Evolutionary conservation across 2,329 filamentous ascomycete species (phyloP), one percentile per base, ranked within the genome.

Genomic region (Curvularia sp.): DNA sequence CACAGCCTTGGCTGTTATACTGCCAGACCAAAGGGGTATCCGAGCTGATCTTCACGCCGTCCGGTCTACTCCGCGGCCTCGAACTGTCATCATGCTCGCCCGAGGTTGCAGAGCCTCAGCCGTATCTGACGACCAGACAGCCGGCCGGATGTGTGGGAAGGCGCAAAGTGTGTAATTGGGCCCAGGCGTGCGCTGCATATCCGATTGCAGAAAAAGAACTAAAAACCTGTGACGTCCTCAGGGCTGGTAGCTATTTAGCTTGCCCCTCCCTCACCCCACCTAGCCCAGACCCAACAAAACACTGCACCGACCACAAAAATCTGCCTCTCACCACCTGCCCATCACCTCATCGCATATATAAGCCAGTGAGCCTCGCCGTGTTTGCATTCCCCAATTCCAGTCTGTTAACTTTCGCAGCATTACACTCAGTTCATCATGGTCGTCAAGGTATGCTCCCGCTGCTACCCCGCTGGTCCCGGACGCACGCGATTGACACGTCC

Each of bases 381-480:
- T 41, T 22, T 22, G 55, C 47, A 49, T 44, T 55, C 50, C 39
- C 53, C 60, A 48, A 44, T 38, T 53, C 44, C 43, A 53, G 54
- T 46, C 57, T 55, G 61, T 61, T 63, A 46, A 71, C 62, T 52
- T 60, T 50, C 50, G 51, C 59, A 70, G 65, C 68, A 68, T 57
- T 58, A 64, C 55, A 66, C 60, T 56, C 55, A 63, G 60, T 62
- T 48, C 71, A 78, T 64, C 70, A 82, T 82, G 80, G 79, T 80
- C 66, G 78, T 80, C 77, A 81, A 82, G 77, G 79, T 81, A 73
- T 63, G 67, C 58, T 58, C 47, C 38, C 35, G 15, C 30, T 18
- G n/a, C 35, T 60, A 62, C 70, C 63, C 64, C 65, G 62, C 74
- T 55, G 49, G 41, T 48, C 44, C 53, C 51, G 28, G 42, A 47